These are phyloP conservation scores for Aleurites moluccanus DNA, from an alignment of 441 rosid genomes.

Conservation along the genomic window DNA sequence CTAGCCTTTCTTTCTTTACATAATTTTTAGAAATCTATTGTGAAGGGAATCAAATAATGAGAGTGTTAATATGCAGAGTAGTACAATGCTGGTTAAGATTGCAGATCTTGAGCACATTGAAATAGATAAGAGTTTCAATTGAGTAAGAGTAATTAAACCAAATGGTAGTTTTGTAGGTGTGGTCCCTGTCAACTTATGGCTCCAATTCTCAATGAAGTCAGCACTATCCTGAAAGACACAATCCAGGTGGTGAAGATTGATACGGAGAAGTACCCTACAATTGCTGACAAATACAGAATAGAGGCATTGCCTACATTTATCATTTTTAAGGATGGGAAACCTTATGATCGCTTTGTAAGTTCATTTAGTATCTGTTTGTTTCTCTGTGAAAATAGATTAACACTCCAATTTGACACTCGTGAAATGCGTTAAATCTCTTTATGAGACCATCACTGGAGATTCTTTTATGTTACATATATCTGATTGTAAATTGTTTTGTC, in stretches of 20 bases:
- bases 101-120: conserved; percentile 1
- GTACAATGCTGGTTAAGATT: background rate
- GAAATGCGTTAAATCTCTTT: conserved; percentile 6
- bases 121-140: background rate
- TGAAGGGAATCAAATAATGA: background rate
- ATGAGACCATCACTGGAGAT: background rate
- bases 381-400: background rate
- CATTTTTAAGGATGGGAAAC: conserved; percentile 79
- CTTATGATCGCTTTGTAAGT: conserved; percentile 92
- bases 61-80: background rate
- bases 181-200: conserved; percentile 96
- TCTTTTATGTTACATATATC: background rate
- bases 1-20: background rate
- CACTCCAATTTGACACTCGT: background rate
- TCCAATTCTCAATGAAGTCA: conserved; percentile 76
- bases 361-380: background rate
- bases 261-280: conserved; percentile 81
- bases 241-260: conserved; percentile 88
- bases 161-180: conserved; percentile 59
- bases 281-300: conserved; percentile 71
- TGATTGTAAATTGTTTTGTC: conserved; percentile 2
- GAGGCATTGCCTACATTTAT: conserved; percentile 90
- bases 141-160: background rate
- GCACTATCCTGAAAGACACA: conserved; percentile 59
- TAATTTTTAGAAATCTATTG: background rate